Evolutionary conservation across 1,284 basidiomycete species (phyloP).

Genomic region (Ganoderma meredithae): DNA sequence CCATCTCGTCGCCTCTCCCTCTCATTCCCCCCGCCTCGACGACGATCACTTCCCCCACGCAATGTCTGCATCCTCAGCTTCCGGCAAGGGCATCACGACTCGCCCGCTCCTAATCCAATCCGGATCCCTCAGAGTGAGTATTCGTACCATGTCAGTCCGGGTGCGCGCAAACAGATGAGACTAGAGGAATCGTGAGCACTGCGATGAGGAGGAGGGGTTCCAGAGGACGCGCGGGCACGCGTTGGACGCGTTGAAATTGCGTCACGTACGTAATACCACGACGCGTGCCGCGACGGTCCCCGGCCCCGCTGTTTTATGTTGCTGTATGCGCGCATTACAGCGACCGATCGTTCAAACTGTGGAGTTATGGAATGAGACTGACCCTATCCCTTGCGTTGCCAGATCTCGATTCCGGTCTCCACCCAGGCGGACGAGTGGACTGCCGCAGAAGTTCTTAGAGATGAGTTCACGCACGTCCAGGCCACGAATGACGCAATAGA

Average conservation of each 20-base stretch:
- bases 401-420: constrained; percentile 88
- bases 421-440: constrained; percentile 85
- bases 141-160: neutral
- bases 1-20: constrained; percentile 30
- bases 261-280: constrained; percentile 2
- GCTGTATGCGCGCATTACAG: constrained; percentile 13
- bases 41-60: constrained; percentile 16
- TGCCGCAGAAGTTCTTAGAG: constrained; percentile 85
- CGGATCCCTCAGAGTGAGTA: constrained; percentile 69
- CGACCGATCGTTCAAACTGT: neutral
- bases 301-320: neutral
- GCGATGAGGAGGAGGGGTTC: neutral
- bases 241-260: constrained; percentile 12
- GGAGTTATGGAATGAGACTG: constrained; percentile 8
- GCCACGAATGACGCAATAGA: constrained; percentile 61
- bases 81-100: constrained; percentile 50
- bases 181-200: neutral
- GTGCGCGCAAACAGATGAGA: neutral
- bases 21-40: constrained; percentile 31
- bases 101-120: constrained; percentile 72
- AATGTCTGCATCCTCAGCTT: constrained; percentile 38
- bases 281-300: constrained; percentile 10
- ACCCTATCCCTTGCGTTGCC: constrained; percentile 8
- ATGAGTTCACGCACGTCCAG: constrained; percentile 82
- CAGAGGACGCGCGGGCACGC: constrained; percentile 11